Evolutionary conservation across 768 basidiomycete genomes (phyloP).

Genomic region (Udeniomyces megalosporus): DNA sequence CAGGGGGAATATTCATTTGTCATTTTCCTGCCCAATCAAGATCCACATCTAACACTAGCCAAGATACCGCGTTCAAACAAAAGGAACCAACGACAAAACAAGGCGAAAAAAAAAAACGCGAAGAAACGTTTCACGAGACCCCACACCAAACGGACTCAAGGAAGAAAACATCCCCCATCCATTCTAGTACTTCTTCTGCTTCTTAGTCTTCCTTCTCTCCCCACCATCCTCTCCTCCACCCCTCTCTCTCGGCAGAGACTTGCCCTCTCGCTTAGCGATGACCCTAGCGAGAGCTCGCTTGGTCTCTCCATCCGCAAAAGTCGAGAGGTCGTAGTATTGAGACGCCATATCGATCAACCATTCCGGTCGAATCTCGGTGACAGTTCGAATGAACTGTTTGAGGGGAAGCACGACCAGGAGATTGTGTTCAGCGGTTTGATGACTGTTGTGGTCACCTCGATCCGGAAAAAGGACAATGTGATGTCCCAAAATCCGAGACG

Average conservation of each 20-base stretch:
- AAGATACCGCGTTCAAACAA: too few species aligned
- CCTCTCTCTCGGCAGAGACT: background rate
- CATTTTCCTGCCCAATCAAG: too few species aligned
- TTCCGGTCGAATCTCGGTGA: slow-evolving; percentile 68
- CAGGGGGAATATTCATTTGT: too few species aligned
- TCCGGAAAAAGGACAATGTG: background rate
- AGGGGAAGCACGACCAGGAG: background rate
- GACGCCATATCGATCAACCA: slow-evolving; percentile 59
- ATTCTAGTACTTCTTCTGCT: slow-evolving; percentile 5
- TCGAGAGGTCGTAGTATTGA: slow-evolving; percentile 37
- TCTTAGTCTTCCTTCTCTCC: slow-evolving; percentile 18
- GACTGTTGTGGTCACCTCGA: too few species aligned
- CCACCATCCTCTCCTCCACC: slow-evolving; percentile 1
- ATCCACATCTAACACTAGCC: background rate
- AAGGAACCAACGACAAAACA: background rate
- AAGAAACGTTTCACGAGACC: too few species aligned
- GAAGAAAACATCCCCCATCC: background rate
- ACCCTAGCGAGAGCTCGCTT: slow-evolving; percentile 13
- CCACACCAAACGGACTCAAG: too few species aligned
- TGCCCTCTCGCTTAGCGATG: background rate
- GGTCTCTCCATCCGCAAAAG: slow-evolving; percentile 14
- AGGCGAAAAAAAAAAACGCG: background rate
- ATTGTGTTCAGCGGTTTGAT: background rate
- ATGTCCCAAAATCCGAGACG: too few species aligned
- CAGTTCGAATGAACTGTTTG: slow-evolving; percentile 73